phyloP scores from a whole-genome alignment of 345 rosid species.

The Boechera stricta region DNA sequence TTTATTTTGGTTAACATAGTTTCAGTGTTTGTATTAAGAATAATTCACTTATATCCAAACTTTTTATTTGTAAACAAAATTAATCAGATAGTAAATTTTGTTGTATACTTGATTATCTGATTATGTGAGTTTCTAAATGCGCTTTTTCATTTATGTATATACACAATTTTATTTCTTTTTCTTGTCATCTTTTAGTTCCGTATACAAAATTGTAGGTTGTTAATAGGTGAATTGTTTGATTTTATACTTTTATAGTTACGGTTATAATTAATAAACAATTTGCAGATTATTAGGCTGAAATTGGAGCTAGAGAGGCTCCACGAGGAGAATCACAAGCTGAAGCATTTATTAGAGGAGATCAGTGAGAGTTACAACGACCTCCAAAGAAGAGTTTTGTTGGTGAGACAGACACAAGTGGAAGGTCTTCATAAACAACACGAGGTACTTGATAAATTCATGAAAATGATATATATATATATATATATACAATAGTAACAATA shows the following conservation, averaged over 20 bases:
- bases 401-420: slow-evolving; percentile 59
- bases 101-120: slow-evolving; percentile 8
- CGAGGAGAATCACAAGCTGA: slow-evolving; percentile 74
- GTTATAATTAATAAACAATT: slow-evolving; percentile 11
- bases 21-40: not conserved
- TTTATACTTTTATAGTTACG: not conserved
- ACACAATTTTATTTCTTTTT: not conserved
- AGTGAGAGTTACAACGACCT: slow-evolving; percentile 60
- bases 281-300: slow-evolving; percentile 55
- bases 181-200: not conserved
- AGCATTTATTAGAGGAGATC: slow-evolving; percentile 67
- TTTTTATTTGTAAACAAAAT: not conserved
- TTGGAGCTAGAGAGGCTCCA: slow-evolving; percentile 61
- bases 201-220: not conserved
- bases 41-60: not conserved
- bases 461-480: not conserved
- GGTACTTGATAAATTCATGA: slow-evolving; percentile 43
- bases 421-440: slow-evolving; percentile 45
- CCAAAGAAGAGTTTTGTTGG: slow-evolving; percentile 64
- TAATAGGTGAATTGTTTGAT: not conserved
- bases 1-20: not conserved
- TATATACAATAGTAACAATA: too few species aligned
- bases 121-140: slow-evolving; percentile 5
- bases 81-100: not conserved
- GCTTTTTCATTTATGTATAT: not conserved